Conservation (phyloP, 1,284 basidiomycete genomes). For the Pyrrhoderma noxium region DNA sequence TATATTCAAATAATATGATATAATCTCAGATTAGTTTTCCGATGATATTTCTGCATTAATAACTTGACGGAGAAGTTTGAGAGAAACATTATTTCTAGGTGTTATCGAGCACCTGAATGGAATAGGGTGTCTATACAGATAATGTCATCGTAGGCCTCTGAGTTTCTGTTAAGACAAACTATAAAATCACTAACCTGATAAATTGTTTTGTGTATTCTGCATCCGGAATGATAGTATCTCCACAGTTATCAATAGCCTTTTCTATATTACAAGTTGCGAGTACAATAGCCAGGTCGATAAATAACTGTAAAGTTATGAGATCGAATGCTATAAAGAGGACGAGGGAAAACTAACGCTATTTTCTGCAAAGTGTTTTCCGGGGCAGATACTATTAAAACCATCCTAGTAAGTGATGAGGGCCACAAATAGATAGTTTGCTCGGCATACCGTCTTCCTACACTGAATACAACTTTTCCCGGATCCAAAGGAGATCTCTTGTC, state of each 20-base stretch:
- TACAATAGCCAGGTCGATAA: constrained; percentile 17
- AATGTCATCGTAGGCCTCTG: too few species aligned
- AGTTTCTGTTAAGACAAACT: too few species aligned
- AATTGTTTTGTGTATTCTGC: not conserved
- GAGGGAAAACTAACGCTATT: constrained; percentile 11
- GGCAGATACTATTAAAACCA: constrained; percentile 19
- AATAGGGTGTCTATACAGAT: constrained; percentile 15
- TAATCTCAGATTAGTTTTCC: too few species aligned
- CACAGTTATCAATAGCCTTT: too few species aligned
- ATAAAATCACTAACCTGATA: too few species aligned
- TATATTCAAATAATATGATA: too few species aligned
- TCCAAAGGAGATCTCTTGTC: constrained; percentile 1
- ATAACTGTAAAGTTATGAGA: constrained; percentile 1
- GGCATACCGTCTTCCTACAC: constrained; percentile 30
- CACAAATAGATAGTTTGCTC: constrained; percentile 8
- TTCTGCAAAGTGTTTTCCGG: constrained; percentile 18
- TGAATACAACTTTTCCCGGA: constrained; percentile 6
- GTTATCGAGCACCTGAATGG: constrained; percentile 20
- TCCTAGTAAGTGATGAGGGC: too few species aligned
- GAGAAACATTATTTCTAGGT: constrained; percentile 8
- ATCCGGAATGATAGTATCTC: constrained; percentile 7
- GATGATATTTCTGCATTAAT: not conserved
- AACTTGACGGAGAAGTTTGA: not conserved
- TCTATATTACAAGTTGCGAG: too few species aligned
- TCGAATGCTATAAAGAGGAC: not conserved